A percentile compares a stretch with the other conserved stretches of the same genome.
These are phyloP conservation scores for Rhododendron kiyosumense DNA, from an alignment of 148 eudicot genomes.

Conservation along the genomic window DNA sequence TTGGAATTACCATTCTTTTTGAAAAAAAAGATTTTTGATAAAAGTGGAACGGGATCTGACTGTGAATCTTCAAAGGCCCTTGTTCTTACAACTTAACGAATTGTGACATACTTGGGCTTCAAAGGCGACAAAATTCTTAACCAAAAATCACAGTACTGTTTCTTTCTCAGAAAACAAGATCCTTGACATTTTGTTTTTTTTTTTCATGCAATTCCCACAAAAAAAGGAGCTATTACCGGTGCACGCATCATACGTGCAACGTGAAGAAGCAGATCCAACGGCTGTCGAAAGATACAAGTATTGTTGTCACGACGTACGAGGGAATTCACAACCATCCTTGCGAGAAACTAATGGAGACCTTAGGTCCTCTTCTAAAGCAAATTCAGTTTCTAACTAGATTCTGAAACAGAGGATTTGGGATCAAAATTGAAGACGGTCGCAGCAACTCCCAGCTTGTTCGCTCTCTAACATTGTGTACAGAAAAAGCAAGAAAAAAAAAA, in stretches of 20 bases:
- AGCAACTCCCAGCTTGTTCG: background rate
- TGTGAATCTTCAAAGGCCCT: background rate
- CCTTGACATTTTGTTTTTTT: background rate
- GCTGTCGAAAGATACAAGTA: slow-evolving; percentile 68
- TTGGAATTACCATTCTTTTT: too few species aligned
- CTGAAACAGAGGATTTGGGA: slow-evolving; percentile 13
- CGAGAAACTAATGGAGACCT: slow-evolving; percentile 90
- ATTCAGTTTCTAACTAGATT: slow-evolving; percentile 88
- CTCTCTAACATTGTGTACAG: slow-evolving; percentile 8
- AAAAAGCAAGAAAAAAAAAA: background rate
- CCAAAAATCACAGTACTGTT: background rate
- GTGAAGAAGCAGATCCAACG: slow-evolving; percentile 97
- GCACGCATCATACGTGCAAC: slow-evolving; percentile 93
- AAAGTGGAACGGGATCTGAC: too few species aligned
- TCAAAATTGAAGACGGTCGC: background rate
- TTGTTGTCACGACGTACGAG: slow-evolving; percentile 88
- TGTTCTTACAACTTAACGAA: background rate
- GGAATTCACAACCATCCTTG: slow-evolving; percentile 97
- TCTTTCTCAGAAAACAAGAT: background rate
- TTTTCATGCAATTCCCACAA: background rate
- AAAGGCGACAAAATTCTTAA: background rate
- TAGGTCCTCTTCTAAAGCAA: slow-evolving; percentile 80
- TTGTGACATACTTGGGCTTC: background rate
- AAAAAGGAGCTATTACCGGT: slow-evolving; percentile 79
- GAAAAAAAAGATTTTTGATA: too few species aligned